Percentiles rank a stretch among this genome's conserved stretches.
Conservation (phyloP, 768 basidiomycete species). For the Panaeolus cyanescens region DNA sequence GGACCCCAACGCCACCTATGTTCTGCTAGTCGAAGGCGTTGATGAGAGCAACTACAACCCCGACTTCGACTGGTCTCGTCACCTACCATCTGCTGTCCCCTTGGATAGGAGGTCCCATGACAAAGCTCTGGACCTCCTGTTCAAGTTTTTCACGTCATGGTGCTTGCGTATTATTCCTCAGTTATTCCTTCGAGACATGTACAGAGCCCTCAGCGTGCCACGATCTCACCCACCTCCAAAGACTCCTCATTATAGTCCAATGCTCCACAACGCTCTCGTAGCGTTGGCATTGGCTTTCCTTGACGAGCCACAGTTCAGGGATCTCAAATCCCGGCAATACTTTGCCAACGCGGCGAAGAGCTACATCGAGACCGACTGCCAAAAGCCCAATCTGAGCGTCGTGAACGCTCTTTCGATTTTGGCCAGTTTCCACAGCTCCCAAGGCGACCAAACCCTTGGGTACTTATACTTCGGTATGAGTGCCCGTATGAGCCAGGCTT, state of each 20-base stretch:
- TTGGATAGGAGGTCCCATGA: slow-evolving; percentile 47
- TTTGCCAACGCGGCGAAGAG: slow-evolving; percentile 46
- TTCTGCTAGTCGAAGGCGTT: slow-evolving; percentile 41
- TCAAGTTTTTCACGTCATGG: slow-evolving; percentile 54
- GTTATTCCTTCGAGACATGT: slow-evolving; percentile 53
- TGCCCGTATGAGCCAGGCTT: slow-evolving; percentile 57
- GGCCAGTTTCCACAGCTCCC: slow-evolving; percentile 46
- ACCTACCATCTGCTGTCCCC: slow-evolving; percentile 43
- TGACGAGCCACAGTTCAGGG: slow-evolving; percentile 43
- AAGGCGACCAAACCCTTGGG: slow-evolving; percentile 48
- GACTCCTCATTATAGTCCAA: slow-evolving; percentile 66
- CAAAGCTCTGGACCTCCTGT: slow-evolving; percentile 44
- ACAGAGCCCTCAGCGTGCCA: slow-evolving; percentile 37
- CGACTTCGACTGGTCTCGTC: slow-evolving; percentile 51
- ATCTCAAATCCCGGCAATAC: slow-evolving; percentile 41
- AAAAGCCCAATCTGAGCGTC: slow-evolving; percentile 45
- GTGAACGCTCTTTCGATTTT: slow-evolving; percentile 44
- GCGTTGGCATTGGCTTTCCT: slow-evolving; percentile 44
- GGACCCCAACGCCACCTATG: slow-evolving; percentile 39
- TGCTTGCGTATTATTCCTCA: slow-evolving; percentile 49
- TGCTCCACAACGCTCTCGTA: slow-evolving; percentile 71
- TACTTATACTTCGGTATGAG: slow-evolving; percentile 59
- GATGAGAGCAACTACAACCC: slow-evolving; percentile 42
- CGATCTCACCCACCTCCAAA: slow-evolving; percentile 39
- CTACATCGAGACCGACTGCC: slow-evolving; percentile 47